A percentile compares a stretch with the other conserved stretches of the same genome.
Conservation (phyloP, 768 basidiomycete species). For the Gymnopilus junonius region DNA sequence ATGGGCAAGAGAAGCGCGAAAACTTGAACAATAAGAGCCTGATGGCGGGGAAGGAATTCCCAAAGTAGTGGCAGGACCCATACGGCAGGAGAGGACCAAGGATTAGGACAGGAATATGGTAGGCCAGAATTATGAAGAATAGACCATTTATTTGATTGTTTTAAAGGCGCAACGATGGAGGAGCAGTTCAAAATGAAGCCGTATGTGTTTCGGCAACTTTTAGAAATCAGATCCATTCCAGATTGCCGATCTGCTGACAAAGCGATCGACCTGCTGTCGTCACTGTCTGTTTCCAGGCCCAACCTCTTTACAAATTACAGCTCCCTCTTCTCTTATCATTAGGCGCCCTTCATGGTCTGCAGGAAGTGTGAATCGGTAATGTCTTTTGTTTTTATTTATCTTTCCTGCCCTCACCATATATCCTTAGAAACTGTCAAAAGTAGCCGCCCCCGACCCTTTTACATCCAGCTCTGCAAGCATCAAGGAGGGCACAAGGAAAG, state of each 20-base stretch:
- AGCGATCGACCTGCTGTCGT: slow-evolving; percentile 31
- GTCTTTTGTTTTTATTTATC: slow-evolving; percentile 30
- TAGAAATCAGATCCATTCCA: slow-evolving; percentile 18
- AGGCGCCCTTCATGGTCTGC: slow-evolving; percentile 71
- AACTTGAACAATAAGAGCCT: slow-evolving; percentile 57
- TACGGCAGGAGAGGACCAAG: slow-evolving; percentile 42
- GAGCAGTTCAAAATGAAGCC: slow-evolving; percentile 18
- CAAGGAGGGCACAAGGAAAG: slow-evolving; percentile 79
- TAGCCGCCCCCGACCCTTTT: slow-evolving; percentile 91
- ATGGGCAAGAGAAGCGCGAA: slow-evolving; percentile 36
- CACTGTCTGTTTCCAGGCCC: slow-evolving; percentile 18
- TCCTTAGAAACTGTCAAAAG: slow-evolving; percentile 85
- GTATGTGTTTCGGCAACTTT: slow-evolving; percentile 20
- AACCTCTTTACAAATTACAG: slow-evolving; percentile 16
- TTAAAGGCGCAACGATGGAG: slow-evolving; percentile 37
- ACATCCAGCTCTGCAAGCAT: slow-evolving; percentile 71
- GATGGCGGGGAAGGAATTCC: slow-evolving; percentile 45
- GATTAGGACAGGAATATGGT: slow-evolving; percentile 29
- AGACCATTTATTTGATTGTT: slow-evolving; percentile 37
- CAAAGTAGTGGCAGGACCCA: slow-evolving; percentile 35
- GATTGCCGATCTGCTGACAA: slow-evolving; percentile 38
- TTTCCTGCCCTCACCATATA: slow-evolving; percentile 20
- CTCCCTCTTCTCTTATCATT: slow-evolving; percentile 23
- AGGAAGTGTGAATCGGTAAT: slow-evolving; percentile 80
- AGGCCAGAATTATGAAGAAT: slow-evolving; percentile 37